phyloP scores from a whole-genome alignment of 352 stramenopile species.

The Phytophthora sp. region DNA sequence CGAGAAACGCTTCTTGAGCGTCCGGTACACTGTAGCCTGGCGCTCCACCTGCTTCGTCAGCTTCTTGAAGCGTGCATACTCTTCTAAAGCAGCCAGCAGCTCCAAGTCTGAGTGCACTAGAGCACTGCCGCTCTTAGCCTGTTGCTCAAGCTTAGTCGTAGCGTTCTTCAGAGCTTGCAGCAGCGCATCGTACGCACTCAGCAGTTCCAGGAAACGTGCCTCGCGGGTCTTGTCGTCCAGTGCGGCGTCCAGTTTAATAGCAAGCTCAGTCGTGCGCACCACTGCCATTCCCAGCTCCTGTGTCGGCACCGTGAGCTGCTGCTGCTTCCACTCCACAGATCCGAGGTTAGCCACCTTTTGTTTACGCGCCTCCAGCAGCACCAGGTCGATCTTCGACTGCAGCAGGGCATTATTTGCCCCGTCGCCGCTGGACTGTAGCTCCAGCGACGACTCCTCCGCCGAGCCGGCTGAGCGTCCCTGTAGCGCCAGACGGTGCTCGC shows the following conservation, averaged over 20 bases:
- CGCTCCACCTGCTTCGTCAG: slow-evolving; percentile 77
- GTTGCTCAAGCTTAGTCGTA: slow-evolving; percentile 68
- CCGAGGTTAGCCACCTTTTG: slow-evolving; percentile 85
- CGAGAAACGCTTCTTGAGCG: slow-evolving; percentile 60
- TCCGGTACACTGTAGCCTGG: slow-evolving; percentile 64
- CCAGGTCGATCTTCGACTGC: slow-evolving; percentile 86
- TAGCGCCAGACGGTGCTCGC: slow-evolving; percentile 75
- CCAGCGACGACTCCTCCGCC: slow-evolving; percentile 43
- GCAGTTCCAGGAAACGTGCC: slow-evolving; percentile 65
- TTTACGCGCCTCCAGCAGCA: slow-evolving; percentile 84
- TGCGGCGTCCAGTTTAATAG: slow-evolving; percentile 61
- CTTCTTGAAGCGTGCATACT: slow-evolving; percentile 80
- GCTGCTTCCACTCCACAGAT: slow-evolving; percentile 83
- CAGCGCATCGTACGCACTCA: slow-evolving; percentile 76
- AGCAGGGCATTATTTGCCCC: slow-evolving; percentile 75
- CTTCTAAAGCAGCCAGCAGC: slow-evolving; percentile 64
- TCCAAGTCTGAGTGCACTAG: slow-evolving; percentile 81
- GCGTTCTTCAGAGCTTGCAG: slow-evolving; percentile 74
- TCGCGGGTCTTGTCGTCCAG: slow-evolving; percentile 75
- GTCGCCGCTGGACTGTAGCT: slow-evolving; percentile 68
- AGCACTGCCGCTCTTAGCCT: slow-evolving; percentile 76
- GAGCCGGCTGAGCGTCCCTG: slow-evolving; percentile 55
- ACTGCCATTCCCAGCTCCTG: slow-evolving; percentile 76
- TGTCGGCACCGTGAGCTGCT: slow-evolving; percentile 71
- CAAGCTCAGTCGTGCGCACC: slow-evolving; percentile 77